Conservation (phyloP, 257 asterid species). For the Solanum chilense region DNA sequence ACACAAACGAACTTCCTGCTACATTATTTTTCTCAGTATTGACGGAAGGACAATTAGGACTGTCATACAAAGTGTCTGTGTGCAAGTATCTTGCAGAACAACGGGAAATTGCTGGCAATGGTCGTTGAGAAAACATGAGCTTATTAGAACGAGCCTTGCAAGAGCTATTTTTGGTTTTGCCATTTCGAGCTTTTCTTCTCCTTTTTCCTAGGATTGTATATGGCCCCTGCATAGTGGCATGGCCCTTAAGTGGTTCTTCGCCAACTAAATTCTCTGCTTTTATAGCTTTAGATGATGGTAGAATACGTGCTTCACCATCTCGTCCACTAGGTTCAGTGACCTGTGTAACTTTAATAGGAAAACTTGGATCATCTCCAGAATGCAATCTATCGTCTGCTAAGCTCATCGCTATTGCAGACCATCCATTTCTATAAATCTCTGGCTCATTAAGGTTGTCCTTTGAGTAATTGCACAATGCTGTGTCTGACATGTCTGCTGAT, state of each 20-base stretch:
- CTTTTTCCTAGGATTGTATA: not conserved
- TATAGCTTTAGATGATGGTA: not conserved
- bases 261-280: not conserved
- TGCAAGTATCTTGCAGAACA: not conserved
- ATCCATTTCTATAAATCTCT: conserved; percentile 14
- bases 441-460: conserved; percentile 14
- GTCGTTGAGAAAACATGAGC: not conserved
- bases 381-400: conserved; percentile 12
- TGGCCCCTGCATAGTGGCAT: not conserved
- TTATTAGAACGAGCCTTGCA: not conserved
- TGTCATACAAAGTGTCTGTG: not conserved
- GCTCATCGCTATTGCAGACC: conserved; percentile 11
- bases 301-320: not conserved
- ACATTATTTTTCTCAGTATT: not conserved
- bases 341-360: not conserved
- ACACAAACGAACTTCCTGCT: conserved; percentile 8
- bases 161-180: conserved; percentile 8
- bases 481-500: not conserved
- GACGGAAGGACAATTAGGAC: conserved; percentile 1
- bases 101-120: conserved; percentile 1
- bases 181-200: conserved; percentile 8
- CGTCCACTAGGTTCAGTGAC: not conserved
- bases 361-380: conserved; percentile 4
- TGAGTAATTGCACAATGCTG: conserved; percentile 5
- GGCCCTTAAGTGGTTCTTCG: not conserved